Base-by-base conservation (phyloP, 1,284 basidiomycete genomes). In the Cutaneotrichosporon sp. region DNA sequence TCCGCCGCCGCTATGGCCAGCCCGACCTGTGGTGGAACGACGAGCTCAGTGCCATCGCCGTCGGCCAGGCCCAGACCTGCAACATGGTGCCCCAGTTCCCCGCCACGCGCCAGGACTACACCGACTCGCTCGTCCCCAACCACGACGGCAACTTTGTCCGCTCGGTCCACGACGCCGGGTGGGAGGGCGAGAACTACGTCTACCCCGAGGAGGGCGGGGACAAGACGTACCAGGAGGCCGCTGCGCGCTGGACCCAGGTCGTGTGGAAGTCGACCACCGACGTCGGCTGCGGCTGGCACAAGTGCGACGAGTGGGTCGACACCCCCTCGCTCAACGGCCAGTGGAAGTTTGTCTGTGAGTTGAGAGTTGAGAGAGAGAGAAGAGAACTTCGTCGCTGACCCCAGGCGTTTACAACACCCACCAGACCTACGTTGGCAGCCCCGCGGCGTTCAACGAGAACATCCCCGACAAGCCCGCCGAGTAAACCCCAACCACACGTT, bases 181-280 rank as follows among this genome's bases (percentile, higher is more conserved):
- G 18, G 29, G 31, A 52, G 31, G 50, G 50, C 50, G 50, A 22
- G 10, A 52, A 38, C 20, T 53, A 53, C 51, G 13, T 25, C 22
- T 53, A 36, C 34, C 9, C 33, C 13, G 22, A 33, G 13, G 20
- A 18, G 2, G 51, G 51, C 11, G 18, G 18, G 18, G 38, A 42
- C 18, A 42, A 42, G 38, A 42, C 38, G 18, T 53, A 24, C 22
- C 33, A 53, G 33, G 33, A 53, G 14, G 22, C 20, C 6, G 11
- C 50, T 4, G 10, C 9, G n/a, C 58, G 33, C 20, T 59, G 42
- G 29, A 59, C 25, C 36, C 53, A 70, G 61, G 69, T 78, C 46
- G 73, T 77, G 33, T 78, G 76, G 76, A 73, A 76, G 60, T 66
- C 38, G 10, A 75, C 75, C 6, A 70, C 67, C 38, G 31, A 72